Conservation (phyloP, 2,329 filamentous ascomycete genomes). For the Epichloe sp. region DNA sequence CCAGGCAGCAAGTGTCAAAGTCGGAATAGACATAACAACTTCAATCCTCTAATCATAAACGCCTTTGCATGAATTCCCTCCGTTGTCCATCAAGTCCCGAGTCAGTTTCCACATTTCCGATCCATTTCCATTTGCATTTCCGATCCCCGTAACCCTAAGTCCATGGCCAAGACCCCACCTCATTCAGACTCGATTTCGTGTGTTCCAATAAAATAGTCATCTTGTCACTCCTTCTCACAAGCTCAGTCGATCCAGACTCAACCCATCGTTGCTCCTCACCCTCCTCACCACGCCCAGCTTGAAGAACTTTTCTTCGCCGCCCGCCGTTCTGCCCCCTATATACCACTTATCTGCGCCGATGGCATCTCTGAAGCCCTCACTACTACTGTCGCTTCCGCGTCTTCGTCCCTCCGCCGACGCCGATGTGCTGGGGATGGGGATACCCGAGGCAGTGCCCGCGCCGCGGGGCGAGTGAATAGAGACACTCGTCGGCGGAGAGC, state of each 20-base stretch:
- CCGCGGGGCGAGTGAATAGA: slow-evolving; percentile 18
- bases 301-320: slow-evolving; percentile 70
- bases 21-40: not conserved
- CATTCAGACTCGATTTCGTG: not conserved
- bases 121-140: not conserved
- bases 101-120: not conserved
- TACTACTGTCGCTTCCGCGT: slow-evolving; percentile 61
- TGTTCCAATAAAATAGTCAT: not conserved
- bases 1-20: not conserved
- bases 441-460: slow-evolving; percentile 10
- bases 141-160: not conserved
- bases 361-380: slow-evolving; percentile 63
- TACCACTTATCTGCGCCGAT: slow-evolving; percentile 68
- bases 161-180: no score
- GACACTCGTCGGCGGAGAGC: slow-evolving; percentile 16
- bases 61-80: slow-evolving; percentile 1
- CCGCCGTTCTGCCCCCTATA: slow-evolving; percentile 62
- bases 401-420: slow-evolving; percentile 29
- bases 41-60: slow-evolving; percentile 1
- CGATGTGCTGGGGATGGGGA: slow-evolving; percentile 28
- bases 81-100: not conserved
- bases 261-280: slow-evolving; percentile 58
- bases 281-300: slow-evolving; percentile 64
- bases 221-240: slow-evolving; percentile 35
- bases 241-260: slow-evolving; percentile 64